Conservation (phyloP, 1,139 yeast species). For the Debaryomycetaceae sp. region DNA sequence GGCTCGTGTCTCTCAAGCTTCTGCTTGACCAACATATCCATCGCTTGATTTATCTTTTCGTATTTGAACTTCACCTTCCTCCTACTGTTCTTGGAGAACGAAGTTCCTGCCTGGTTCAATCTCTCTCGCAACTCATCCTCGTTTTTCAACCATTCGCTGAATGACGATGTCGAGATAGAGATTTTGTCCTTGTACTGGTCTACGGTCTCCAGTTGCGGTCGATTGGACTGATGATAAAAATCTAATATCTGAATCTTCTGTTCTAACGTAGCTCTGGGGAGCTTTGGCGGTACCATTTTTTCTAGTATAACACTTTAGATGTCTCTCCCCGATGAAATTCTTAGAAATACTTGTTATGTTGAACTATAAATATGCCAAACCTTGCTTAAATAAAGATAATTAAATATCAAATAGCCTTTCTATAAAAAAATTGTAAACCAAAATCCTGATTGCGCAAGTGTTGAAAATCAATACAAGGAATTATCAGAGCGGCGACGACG, state of each 20-base stretch:
- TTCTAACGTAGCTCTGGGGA: constrained; percentile 57
- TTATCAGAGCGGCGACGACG: neutral
- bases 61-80: constrained; percentile 53
- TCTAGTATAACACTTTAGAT: neutral
- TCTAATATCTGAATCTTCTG: constrained; percentile 56
- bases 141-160: constrained; percentile 58
- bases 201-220: constrained; percentile 59
- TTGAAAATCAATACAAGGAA: constrained; percentile 1
- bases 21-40: constrained; percentile 51
- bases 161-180: constrained; percentile 54
- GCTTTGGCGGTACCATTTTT: constrained; percentile 25
- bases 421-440: constrained; percentile 2
- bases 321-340: neutral
- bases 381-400: neutral
- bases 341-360: neutral
- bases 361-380: neutral
- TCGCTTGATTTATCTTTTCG: constrained; percentile 54
- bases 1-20: constrained; percentile 43
- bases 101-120: constrained; percentile 33
- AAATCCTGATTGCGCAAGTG: constrained; percentile 10
- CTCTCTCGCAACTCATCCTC: constrained; percentile 48
- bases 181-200: constrained; percentile 46
- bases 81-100: constrained; percentile 38
- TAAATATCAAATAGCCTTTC: neutral
- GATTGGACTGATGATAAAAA: constrained; percentile 42